Evolutionary conservation across 73 alveolate species (phyloP).

Genomic region (Breviolum minutum): DNA sequence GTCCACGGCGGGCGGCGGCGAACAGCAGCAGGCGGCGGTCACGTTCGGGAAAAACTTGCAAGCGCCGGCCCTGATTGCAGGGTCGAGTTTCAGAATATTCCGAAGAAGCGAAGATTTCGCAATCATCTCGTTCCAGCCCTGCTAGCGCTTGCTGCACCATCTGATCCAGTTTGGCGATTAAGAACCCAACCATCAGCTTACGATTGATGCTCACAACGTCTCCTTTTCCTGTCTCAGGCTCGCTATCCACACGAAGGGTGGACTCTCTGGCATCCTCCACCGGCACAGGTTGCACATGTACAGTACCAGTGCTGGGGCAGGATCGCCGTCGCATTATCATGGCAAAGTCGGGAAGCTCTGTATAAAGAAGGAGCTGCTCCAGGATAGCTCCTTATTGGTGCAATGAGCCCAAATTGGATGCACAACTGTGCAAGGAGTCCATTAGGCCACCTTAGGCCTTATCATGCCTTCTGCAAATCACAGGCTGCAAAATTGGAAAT

Average conservation of each 20-base stretch:
- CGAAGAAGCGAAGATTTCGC: background rate
- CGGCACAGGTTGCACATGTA: background rate
- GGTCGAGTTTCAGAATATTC: too few relatives aligned
- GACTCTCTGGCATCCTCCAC: too few relatives aligned
- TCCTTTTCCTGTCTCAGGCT: background rate
- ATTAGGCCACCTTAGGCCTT: too few relatives aligned
- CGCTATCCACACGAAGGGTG: background rate
- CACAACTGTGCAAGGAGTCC: background rate
- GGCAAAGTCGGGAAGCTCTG: slow-evolving; percentile 11
- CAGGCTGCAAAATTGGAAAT: too few relatives aligned
- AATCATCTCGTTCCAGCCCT: background rate
- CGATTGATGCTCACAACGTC: too few relatives aligned
- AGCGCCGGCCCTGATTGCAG: too few relatives aligned
- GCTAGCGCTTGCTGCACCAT: slow-evolving; percentile 31
- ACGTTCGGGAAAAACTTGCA: too few relatives aligned
- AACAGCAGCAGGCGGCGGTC: too few relatives aligned
- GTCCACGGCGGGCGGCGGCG: background rate
- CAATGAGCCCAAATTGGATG: background rate
- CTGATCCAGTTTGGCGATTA: slow-evolving; percentile 17
- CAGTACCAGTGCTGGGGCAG: background rate
- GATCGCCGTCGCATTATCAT: background rate
- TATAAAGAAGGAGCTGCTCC: background rate
- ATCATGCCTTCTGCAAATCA: too few relatives aligned
- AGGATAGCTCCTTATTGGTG: background rate
- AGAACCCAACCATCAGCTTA: background rate